A percentile compares a stretch with the other conserved stretches of the same genome.
Evolutionary conservation across 805 yeast genomes (phyloP).

Genomic region (Yarrowia sp.): DNA sequence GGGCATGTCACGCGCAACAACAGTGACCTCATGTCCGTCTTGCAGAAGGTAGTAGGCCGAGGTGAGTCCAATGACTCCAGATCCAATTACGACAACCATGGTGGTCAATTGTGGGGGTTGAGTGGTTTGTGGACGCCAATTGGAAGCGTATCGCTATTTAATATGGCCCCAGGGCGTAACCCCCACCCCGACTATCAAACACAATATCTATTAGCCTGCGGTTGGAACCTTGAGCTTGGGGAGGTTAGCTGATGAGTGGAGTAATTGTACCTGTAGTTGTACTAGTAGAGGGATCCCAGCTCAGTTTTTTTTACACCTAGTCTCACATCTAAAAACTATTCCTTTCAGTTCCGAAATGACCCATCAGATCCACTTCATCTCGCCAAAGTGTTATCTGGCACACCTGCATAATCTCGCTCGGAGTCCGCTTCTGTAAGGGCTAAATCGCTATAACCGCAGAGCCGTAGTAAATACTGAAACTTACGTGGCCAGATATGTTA

Average conservation of each 20-base stretch:
- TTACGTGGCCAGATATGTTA: neutral
- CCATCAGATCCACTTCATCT: no score
- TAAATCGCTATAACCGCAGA: conserved; percentile 13
- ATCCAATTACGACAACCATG: conserved; percentile 30
- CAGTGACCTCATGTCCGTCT: conserved; percentile 39
- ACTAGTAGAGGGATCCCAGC: no score
- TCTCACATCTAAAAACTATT: no score
- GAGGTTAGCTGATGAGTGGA: no score
- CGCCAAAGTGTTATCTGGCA: conserved; percentile 6
- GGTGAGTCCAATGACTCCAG: conserved; percentile 37
- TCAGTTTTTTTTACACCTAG: no score
- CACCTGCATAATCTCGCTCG: conserved; percentile 21
- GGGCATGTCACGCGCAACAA: conserved; percentile 43
- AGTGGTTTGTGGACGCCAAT: neutral
- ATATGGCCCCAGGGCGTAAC: neutral
- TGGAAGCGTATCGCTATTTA: neutral
- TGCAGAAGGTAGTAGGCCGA: conserved; percentile 30
- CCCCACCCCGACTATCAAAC: conserved; percentile 26
- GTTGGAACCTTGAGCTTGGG: conserved; percentile 24
- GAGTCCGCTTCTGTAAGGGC: conserved; percentile 3
- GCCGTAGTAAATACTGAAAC: conserved; percentile 20
- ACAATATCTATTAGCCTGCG: conserved; percentile 4
- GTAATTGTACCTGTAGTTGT: no score
- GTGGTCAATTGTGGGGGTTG: neutral
- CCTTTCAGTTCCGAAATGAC: no score